A percentile compares a stretch with the other conserved stretches of the same genome.
These are phyloP conservation scores for Diaporthe destruens DNA, from an alignment of 2,329 filamentous ascomycete genomes.

Conservation along the genomic window DNA sequence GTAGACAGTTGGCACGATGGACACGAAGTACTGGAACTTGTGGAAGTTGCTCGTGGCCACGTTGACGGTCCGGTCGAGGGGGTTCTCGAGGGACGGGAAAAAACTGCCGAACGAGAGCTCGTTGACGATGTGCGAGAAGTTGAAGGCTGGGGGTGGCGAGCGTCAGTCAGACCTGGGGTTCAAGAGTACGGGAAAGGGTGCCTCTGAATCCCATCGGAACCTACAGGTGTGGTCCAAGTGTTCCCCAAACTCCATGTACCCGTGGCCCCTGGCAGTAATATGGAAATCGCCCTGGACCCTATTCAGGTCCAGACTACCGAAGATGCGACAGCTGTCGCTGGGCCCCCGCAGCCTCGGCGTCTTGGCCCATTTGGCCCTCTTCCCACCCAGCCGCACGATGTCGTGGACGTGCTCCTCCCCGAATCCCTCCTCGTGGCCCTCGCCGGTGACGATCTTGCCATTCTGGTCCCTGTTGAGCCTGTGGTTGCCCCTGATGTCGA, in stretches of 20 bases:
- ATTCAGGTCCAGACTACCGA: conserved; percentile 90
- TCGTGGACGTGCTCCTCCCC: conserved; percentile 91
- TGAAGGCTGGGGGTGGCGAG: conserved; percentile 75
- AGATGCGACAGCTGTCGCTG: conserved; percentile 87
- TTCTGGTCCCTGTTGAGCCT: conserved; percentile 68
- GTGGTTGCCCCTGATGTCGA: conserved; percentile 75
- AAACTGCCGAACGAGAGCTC: conserved; percentile 98
- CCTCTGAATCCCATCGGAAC: conserved; percentile 48
- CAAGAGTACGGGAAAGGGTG: background rate
- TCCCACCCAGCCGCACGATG: conserved; percentile 79
- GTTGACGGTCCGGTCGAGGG: conserved; percentile 91
- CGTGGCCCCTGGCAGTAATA: conserved; percentile 93
- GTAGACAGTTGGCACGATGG: conserved; percentile 94
- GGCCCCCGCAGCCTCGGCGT: conserved; percentile 75
- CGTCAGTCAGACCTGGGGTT: background rate
- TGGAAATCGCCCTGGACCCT: conserved; percentile 99
- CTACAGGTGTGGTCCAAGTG: conserved; percentile 87
- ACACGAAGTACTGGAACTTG: conserved; percentile 98
- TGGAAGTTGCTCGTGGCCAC: conserved; percentile 82
- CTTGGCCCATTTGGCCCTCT: conserved; percentile 77
- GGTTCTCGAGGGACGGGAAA: conserved; percentile 93
- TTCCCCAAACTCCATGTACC: conserved; percentile 83
- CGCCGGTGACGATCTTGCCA: conserved; percentile 67
- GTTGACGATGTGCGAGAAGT: conserved; percentile 97
- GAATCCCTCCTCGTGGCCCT: conserved; percentile 75